Evolutionary conservation across 2,329 filamentous ascomycete genomes (phyloP), one percentile per base, ranked within the genome.

Genomic region (Hypoxylon sp.): DNA sequence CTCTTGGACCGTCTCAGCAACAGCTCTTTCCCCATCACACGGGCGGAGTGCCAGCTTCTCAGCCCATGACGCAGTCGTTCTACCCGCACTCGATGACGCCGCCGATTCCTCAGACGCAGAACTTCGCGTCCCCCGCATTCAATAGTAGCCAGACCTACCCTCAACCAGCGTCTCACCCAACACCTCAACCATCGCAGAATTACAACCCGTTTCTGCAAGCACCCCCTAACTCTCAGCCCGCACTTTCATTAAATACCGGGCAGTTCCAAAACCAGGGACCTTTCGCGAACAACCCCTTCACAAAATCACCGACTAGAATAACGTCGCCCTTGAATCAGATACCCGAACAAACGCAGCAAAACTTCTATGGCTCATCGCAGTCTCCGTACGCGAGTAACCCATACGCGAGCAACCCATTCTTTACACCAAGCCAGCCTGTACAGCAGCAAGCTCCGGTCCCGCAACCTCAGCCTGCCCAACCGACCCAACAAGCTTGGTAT

Each of bases 1-100:
- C 90, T 31, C 77, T 96, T 2, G 85, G 75, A 9, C 73, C 46
- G 60, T n/a, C 38, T 23, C 77, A 75, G 35, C 85, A 86, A 64
- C 84, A 85, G 31, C 78, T 92, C 24, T 92, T 93, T 71, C 89
- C 90, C 6, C 86, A 92, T 68, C 87, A 88, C 50, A 93, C 90
- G 1, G 89, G 90, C 50, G 90, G 85, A 18, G 62, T 82, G 64
- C 76, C 74, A 58, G 75, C 73, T 61, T 73, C 74, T 13, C 80
- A 78, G 64, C 69, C 78, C 27, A 62, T 77, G 31, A 75, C 76
- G 35, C 77, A 78, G 58, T 60, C 72, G 20, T 64, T 71, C 26
- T 81, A 81, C 55, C 76, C 79, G 48, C 79, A 81, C 55, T 64
- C 75, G 8, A 68, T 78, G 67, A 77, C 75, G 4, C 76, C 80